These are phyloP conservation scores for Epichloe gansuensis DNA, from an alignment of 2,329 filamentous ascomycete species.

Conservation along the genomic window DNA sequence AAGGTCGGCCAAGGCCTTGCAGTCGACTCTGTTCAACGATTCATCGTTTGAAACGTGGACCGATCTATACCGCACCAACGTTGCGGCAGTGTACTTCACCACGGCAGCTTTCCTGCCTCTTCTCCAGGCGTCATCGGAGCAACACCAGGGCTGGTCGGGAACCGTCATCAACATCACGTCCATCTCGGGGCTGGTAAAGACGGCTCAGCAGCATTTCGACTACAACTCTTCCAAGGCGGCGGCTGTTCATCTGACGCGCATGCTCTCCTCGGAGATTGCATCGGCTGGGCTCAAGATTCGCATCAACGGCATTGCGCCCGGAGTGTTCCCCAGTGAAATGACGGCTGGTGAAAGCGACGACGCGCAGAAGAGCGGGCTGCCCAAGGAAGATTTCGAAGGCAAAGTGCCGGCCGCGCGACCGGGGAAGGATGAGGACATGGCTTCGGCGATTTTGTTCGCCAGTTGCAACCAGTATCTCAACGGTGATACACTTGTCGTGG, in stretches of 20 bases:
- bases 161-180: conserved; percentile 57
- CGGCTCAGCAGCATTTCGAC: conserved; percentile 50
- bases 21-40: conserved; percentile 53
- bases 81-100: conserved; percentile 54
- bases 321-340: conserved; percentile 62
- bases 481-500: conserved; percentile 30
- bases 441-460: conserved; percentile 48
- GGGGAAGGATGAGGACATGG: conserved; percentile 58
- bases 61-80: conserved; percentile 61
- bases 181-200: conserved; percentile 51
- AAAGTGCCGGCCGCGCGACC: conserved; percentile 53
- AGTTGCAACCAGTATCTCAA: conserved; percentile 31
- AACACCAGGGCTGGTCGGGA: conserved; percentile 34
- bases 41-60: conserved; percentile 58
- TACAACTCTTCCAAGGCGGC: conserved; percentile 55
- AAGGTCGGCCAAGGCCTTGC: conserved; percentile 37
- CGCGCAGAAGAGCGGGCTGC: conserved; percentile 45
- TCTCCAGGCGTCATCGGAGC: conserved; percentile 37
- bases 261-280: conserved; percentile 49
- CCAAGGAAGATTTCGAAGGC: conserved; percentile 39
- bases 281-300: conserved; percentile 49
- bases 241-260: conserved; percentile 49
- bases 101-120: conserved; percentile 50
- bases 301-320: conserved; percentile 60
- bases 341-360: conserved; percentile 37